phyloP scores from a whole-genome alignment of 2,329 filamentous ascomycete species.

The Dothiorella sarmentorum region DNA sequence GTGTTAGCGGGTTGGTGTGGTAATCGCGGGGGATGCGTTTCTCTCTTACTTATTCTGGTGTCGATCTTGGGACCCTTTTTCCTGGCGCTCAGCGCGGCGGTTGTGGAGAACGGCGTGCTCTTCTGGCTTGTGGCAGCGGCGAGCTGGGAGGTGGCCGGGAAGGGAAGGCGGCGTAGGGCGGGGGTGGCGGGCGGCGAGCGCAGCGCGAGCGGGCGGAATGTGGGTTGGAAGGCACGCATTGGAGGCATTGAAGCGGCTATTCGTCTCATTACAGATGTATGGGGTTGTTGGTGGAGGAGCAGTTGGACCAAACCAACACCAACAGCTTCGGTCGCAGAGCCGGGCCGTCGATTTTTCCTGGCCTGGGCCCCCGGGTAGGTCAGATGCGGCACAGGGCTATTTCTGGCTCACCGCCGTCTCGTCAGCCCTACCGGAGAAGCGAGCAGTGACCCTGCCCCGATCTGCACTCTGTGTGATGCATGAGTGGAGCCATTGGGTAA shows the following conservation, averaged over 20 bases:
- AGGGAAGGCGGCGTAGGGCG: conserved; percentile 1
- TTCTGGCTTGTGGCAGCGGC: background rate
- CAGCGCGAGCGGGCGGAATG: conserved; percentile 12
- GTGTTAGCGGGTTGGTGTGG: too few relatives aligned
- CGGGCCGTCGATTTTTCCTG: conserved; percentile 17
- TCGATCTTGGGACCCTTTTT: conserved; percentile 14
- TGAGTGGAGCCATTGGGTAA: conserved; percentile 12
- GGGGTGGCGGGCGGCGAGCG: background rate
- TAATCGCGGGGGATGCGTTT: too few relatives aligned
- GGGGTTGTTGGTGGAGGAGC: background rate
- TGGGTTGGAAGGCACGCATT: conserved; percentile 15
- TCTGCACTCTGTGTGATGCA: conserved; percentile 8
- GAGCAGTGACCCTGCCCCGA: conserved; percentile 7
- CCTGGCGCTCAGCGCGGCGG: conserved; percentile 11
- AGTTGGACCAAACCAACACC: too few relatives aligned
- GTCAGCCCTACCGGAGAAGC: conserved; percentile 13
- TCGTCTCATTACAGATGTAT: conserved; percentile 4
- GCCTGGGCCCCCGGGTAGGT: background rate
- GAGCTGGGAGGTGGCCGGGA: background rate
- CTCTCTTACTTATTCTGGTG: conserved; percentile 19
- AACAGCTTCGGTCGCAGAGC: background rate
- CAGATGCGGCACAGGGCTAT: conserved; percentile 1
- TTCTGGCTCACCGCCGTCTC: conserved; percentile 14
- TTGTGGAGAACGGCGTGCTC: conserved; percentile 17
- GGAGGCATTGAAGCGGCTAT: background rate